phyloP scores from a whole-genome alignment of 495 filamentous ascomycete genomes.

The Trichoderma virens region DNA sequence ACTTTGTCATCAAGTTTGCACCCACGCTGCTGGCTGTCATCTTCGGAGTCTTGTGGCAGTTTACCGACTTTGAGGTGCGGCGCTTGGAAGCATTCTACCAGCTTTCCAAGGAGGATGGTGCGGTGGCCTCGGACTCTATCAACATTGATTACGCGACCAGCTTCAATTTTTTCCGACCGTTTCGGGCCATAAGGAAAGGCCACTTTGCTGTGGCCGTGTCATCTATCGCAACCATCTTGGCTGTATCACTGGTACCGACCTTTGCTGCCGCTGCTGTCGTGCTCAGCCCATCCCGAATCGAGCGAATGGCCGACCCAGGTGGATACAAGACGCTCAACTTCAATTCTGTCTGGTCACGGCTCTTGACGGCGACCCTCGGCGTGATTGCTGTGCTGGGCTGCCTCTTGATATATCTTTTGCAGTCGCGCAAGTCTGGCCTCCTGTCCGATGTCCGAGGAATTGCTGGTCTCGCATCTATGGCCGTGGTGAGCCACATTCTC shows the following conservation, averaged over 20 bases:
- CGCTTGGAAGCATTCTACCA: conserved; percentile 70
- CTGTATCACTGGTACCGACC: conserved; percentile 55
- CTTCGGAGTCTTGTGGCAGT: conserved; percentile 69
- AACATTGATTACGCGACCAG: conserved; percentile 66
- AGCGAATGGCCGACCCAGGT: conserved; percentile 21
- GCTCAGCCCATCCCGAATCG: conserved; percentile 38
- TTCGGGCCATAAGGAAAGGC: conserved; percentile 48
- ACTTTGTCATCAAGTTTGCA: conserved; percentile 66
- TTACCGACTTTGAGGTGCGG: conserved; percentile 66
- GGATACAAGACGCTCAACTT: conserved; percentile 46
- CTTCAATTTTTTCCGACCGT: conserved; percentile 53
- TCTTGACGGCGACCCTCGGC: conserved; percentile 43
- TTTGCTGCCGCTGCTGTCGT: conserved; percentile 51
- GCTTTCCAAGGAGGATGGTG: conserved; percentile 55
- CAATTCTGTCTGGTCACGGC: conserved; percentile 49
- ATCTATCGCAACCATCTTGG: conserved; percentile 52
- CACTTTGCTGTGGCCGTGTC: conserved; percentile 62
- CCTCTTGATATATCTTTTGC: conserved; percentile 49
- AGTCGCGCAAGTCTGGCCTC: conserved; percentile 55
- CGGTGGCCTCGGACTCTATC: conserved; percentile 57
- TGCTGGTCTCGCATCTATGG: conserved; percentile 67
- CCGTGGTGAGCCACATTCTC: conserved; percentile 61
- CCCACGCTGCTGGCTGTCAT: conserved; percentile 60
- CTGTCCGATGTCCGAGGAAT: conserved; percentile 64
- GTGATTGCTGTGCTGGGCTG: conserved; percentile 49